Conservation (phyloP, 441 rosid genomes). For the Pelargonium citronellum region DNA sequence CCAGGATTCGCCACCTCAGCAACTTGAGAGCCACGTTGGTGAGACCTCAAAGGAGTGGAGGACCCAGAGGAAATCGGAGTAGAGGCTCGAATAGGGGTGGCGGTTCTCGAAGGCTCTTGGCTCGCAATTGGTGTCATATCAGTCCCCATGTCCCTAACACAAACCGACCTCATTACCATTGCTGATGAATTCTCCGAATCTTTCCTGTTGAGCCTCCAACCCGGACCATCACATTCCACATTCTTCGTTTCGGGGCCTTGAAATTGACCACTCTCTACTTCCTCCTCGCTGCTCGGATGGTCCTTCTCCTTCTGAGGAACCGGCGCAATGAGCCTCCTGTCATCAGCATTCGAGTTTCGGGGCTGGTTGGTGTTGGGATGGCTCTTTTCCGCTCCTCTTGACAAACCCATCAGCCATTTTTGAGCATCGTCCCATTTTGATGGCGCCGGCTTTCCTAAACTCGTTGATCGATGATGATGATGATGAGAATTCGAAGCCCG, state of each 20-base stretch:
- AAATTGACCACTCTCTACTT: constrained; percentile 18
- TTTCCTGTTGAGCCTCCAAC: constrained; percentile 47
- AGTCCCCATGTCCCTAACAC: constrained; percentile 93
- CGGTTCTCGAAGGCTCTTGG: constrained; percentile 88
- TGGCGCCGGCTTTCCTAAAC: constrained; percentile 76
- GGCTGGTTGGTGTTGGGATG: constrained; percentile 38
- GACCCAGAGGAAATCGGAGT: constrained; percentile 56
- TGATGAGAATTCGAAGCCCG: constrained; percentile 18
- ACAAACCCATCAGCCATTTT: constrained; percentile 79
- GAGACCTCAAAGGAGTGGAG: constrained; percentile 53
- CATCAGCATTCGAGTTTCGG: constrained; percentile 82
- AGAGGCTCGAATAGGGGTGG: constrained; percentile 70
- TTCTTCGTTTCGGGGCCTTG: constrained; percentile 56
- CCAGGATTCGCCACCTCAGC: constrained; percentile 9
- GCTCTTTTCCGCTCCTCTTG: constrained; percentile 46
- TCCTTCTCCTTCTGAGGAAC: constrained; percentile 66
- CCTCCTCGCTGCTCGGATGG: constrained; percentile 46
- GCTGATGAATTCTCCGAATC: constrained; percentile 8
- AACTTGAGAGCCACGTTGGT: constrained; percentile 17
- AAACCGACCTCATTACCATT: constrained; percentile 51
- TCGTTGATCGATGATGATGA: no score
- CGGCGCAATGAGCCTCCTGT: constrained; percentile 72
- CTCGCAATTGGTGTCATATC: constrained; percentile 95
- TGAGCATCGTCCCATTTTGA: constrained; percentile 98
- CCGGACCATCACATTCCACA: constrained; percentile 56